These are phyloP conservation scores for Chaetomidium leptoderma DNA, from an alignment of 495 filamentous ascomycete species.

Conservation along the genomic window DNA sequence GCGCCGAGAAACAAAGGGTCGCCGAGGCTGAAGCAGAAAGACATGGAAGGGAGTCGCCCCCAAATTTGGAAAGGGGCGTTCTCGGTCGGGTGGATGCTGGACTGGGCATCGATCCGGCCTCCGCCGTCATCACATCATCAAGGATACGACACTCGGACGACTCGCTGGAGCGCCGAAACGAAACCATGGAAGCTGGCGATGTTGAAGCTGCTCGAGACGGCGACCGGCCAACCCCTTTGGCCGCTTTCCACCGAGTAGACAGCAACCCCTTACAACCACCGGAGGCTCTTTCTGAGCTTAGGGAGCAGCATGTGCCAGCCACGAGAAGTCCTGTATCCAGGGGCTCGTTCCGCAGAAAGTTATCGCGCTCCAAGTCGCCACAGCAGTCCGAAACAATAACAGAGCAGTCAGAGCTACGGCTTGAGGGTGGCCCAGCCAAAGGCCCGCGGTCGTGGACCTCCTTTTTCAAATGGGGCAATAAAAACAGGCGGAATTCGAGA, in stretches of 20 bases:
- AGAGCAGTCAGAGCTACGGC: conserved; percentile 36
- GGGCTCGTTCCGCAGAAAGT: conserved; percentile 33
- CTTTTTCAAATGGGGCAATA: conserved; percentile 66
- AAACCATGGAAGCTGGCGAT: conserved; percentile 19
- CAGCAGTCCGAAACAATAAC: conserved; percentile 31
- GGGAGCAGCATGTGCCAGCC: conserved; percentile 9
- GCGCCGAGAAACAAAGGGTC: conserved; percentile 61
- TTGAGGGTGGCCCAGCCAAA: conserved; percentile 43
- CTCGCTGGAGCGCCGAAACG: conserved; percentile 19
- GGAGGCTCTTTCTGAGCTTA: conserved; percentile 5
- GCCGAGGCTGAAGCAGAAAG: conserved; percentile 38
- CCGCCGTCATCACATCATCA: conserved; percentile 46
- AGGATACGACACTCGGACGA: conserved; percentile 34
- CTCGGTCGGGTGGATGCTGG: conserved; percentile 48
- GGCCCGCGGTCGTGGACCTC: conserved; percentile 56
- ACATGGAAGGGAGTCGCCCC: conserved; percentile 47
- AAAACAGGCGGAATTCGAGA: conserved; percentile 55
- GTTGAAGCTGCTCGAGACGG: conserved; percentile 13
- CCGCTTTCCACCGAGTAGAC: conserved; percentile 37
- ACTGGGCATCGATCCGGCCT: conserved; percentile 41
- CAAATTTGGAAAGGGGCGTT: conserved; percentile 52
- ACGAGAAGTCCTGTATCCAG: conserved; percentile 24
- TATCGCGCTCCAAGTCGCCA: conserved; percentile 42
- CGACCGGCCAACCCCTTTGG: conserved; percentile 21
- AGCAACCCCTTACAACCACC: conserved; percentile 25